Base-by-base conservation (phyloP, 805 yeast genomes). In the Saccharomycopsis sp. region DNA sequence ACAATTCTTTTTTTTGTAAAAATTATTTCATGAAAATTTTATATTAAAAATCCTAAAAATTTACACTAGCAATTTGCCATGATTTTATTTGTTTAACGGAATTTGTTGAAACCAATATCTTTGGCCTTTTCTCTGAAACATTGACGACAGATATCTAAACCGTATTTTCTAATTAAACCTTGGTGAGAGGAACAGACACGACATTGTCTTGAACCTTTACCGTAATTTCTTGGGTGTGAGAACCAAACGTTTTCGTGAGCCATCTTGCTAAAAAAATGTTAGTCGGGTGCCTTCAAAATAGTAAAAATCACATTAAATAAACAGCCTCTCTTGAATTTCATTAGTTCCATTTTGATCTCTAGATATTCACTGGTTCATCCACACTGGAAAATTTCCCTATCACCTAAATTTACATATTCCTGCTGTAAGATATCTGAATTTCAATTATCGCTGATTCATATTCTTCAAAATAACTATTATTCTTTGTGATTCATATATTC, bases 241-340 rank as follows among this genome's bases (percentile, higher is more conserved):
- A 75, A 93, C 99, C 99, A 93, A 82, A 90, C 95, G 88, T 87
- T 83, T 83, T 87, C 96, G 96, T 89, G 97, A 84, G 97, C 96
- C 97, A 89, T 89, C 54, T 75, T 85, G 79, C 74, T 48, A 40
- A 5, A 41, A 2, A 24, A n/a, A 20, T n/a, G n/a, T n/a, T n/a
- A n/a, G n/a, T n/a, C n/a, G n/a, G n/a, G n/a, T n/a, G n/a, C n/a
- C n/a, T n/a, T n/a, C n/a, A n/a, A n/a, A n/a, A n/a, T n/a, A n/a
- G n/a, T n/a, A n/a, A n/a, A n/a, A n/a, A n/a, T n/a, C n/a, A n/a
- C n/a, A n/a, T n/a, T n/a, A n/a, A n/a, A n/a, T n/a, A n/a, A n/a
- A n/a, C n/a, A n/a, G n/a, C n/a, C n/a, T n/a, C n/a, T n/a, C n/a
- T n/a, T n/a, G n/a, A n/a, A n/a, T n/a, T n/a, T n/a, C n/a, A n/a